Evolutionary conservation across 192 early-diverging fungal genomes (phyloP).

Genomic region (Jimgerdemannia flammicorona): DNA sequence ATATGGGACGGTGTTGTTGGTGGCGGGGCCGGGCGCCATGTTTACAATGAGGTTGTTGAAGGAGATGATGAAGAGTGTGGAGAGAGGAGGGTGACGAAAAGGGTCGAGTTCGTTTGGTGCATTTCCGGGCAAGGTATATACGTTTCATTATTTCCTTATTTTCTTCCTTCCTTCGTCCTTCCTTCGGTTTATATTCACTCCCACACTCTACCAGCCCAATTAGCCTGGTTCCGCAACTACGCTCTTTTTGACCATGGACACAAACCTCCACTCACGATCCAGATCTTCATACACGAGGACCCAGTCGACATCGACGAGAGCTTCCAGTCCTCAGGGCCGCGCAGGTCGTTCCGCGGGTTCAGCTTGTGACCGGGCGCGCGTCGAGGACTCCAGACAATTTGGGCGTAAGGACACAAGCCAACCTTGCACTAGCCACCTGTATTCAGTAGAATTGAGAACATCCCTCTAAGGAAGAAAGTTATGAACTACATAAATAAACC

Average conservation of each 20-base stretch:
- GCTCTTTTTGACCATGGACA: neutral
- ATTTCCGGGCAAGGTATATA: neutral
- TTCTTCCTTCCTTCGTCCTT: neutral
- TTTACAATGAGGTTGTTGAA: slow-evolving; percentile 39
- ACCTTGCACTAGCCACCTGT: too few species aligned
- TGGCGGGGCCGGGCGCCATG: slow-evolving; percentile 40
- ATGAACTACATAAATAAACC: too few species aligned
- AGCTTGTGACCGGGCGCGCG: neutral
- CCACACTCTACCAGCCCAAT: slow-evolving; percentile 11
- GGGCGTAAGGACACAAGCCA: too few species aligned
- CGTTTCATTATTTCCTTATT: neutral
- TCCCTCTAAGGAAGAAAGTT: too few species aligned
- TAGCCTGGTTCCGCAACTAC: slow-evolving; percentile 16
- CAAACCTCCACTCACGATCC: neutral
- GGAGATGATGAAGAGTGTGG: slow-evolving; percentile 16
- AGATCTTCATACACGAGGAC: neutral
- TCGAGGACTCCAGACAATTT: too few species aligned
- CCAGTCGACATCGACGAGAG: neutral
- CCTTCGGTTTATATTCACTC: slow-evolving; percentile 11
- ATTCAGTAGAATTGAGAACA: too few species aligned
- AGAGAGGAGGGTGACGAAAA: neutral
- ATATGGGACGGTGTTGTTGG: slow-evolving; percentile 22
- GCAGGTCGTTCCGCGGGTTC: neutral
- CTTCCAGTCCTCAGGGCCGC: neutral
- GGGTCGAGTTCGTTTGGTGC: neutral